Evolutionary conservation across 495 filamentous ascomycete species (phyloP), one percentile per base, ranked within the genome.

Genomic region (Neurospora discreta): DNA sequence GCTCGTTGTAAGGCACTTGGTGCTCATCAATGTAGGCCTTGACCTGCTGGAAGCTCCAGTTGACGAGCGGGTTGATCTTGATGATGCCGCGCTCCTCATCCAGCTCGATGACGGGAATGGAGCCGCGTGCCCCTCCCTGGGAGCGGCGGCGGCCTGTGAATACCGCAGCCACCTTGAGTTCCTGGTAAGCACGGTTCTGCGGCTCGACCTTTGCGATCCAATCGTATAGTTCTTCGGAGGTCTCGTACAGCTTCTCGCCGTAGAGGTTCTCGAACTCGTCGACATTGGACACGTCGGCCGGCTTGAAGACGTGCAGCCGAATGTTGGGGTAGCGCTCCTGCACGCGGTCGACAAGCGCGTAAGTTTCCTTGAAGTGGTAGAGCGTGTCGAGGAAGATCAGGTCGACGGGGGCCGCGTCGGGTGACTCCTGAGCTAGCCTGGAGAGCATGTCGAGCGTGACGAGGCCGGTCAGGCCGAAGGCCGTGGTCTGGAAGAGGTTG

Each of bases 11-110:
- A 1, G 95, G 96, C 5, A 99, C 92, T 71, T 95, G 78, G 83
- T 97, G 87, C 73, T 91, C 89, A 71, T 88, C 85, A 85, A 97
- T 85, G 81, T 99, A 99, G 41, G 87, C 86, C 81, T 93, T 89
- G 65, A 99, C 95, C 79, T 98, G 91, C 70, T 89, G 82, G 82
- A 98, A 98, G 46, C 89, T 85, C 95, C 95, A 99, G 85, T 96
- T 96, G 75, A 93, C 94, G 58, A 99, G 85, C n/a, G 95, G 96
- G 84, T 99, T 99, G 86, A 99, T 89, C 85, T 99, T 99, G 88
- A 98, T 88, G 69, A 98, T 85, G 52, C 94, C 94, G 10, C 82
- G 80, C 68, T 91, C 90, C 71, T 97, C 94, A 78, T 97, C 94
- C 15, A 98, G 86, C 80, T 98, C 95, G 74, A 99, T 87, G 80